Evolutionary conservation across 768 basidiomycete species (phyloP), one percentile per base, ranked within the genome.

Genomic region (Rubroboletus pulcherrimus): DNA sequence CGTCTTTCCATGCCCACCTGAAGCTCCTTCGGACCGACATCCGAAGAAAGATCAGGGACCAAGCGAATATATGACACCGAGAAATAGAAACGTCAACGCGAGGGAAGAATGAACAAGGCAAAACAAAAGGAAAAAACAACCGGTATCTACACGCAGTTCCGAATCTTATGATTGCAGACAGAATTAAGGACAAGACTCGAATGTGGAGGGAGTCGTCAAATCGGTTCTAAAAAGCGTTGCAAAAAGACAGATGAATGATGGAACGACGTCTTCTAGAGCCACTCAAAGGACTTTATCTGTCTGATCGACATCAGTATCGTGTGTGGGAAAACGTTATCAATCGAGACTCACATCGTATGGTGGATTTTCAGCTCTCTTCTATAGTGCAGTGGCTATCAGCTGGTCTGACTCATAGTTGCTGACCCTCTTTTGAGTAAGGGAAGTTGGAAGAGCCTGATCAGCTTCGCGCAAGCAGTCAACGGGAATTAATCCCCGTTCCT

Each of bases 391-490:
- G 12, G 31, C 43, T 19, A 41, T 4, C 19, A 34, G 11, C 7
- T 41, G 26, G 4, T 52, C 51, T 10, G 57, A 21, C 14, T 37
- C 59, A 43, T 74, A 73, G 60, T 75, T 76, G 53, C 76, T 76
- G 54, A 80, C 72, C 52, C 78, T 68, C 67, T 81, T 82, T 58
- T 76, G 72, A 14, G 75, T 73, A 47, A 83, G 66, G 70, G 83
- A 84, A 8, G 72, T 67, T 0, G 79, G 75, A 33, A 83, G 68
- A 24, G 75, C 71, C 64, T 82, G 76, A 17, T 75, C 73, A 24
- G 70, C 64, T 40, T 75, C 73, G 30, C 84, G 74, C 66, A 89
- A 74, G 66, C 86, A 89, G 60, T 87, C 84, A n/a, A 88, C 72
- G 6, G 87, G 87, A 44, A 89, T 85, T 50, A 89, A 65, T 0